Percentiles rank a stretch among this genome's conserved stretches.
Evolutionary conservation across 1,284 basidiomycete species (phyloP).

Genomic region (Neolentinus lepideus): DNA sequence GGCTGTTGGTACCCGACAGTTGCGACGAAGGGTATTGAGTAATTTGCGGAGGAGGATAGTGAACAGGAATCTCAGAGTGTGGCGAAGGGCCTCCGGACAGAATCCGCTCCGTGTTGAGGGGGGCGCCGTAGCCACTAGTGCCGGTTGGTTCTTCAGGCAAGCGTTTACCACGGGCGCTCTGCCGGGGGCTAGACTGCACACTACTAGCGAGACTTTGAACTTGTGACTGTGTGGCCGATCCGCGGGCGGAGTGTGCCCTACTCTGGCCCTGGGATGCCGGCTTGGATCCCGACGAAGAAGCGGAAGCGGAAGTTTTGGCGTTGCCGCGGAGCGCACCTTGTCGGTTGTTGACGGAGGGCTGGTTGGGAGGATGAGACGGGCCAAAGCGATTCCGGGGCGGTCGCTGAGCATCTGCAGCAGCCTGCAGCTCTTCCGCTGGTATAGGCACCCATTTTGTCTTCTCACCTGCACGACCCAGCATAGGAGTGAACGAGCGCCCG

Average conservation of each 20-base stretch:
- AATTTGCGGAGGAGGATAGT: slow-evolving; percentile 11
- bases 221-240: slow-evolving; percentile 32
- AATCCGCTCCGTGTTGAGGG: slow-evolving; percentile 7
- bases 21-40: neutral
- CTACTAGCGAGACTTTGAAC: slow-evolving; percentile 34
- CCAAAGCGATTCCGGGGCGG: slow-evolving; percentile 15
- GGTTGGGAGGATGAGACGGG: neutral
- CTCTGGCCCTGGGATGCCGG: slow-evolving; percentile 26
- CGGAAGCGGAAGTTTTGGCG: slow-evolving; percentile 14
- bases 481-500: slow-evolving; percentile 8
- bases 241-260: slow-evolving; percentile 22
- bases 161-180: slow-evolving; percentile 20
- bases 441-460: slow-evolving; percentile 57
- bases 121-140: neutral
- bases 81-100: slow-evolving; percentile 21
- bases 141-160: slow-evolving; percentile 17
- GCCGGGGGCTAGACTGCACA: slow-evolving; percentile 34
- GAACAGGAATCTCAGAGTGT: slow-evolving; percentile 9
- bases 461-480: slow-evolving; percentile 29
- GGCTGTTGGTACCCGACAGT: neutral
- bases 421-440: slow-evolving; percentile 48
- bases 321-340: slow-evolving; percentile 7
- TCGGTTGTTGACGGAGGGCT: slow-evolving; percentile 12
- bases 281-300: slow-evolving; percentile 20
- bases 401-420: slow-evolving; percentile 38